Evolutionary conservation across 495 filamentous ascomycete species (phyloP).

Genomic region (Lepidopterella palustris): DNA sequence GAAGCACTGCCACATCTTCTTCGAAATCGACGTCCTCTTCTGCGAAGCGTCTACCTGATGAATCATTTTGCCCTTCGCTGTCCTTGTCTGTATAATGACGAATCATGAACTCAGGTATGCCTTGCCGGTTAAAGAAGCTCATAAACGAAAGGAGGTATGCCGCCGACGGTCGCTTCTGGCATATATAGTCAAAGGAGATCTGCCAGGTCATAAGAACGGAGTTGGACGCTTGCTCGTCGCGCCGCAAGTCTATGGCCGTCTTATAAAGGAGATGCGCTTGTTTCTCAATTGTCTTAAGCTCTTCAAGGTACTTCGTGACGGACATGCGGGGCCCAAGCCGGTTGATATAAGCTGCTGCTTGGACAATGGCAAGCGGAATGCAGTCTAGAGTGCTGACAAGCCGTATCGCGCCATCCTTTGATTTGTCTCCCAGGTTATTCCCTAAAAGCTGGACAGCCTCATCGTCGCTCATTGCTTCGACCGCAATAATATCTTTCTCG

Average conservation of each 20-base stretch:
- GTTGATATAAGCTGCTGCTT: constrained; percentile 24
- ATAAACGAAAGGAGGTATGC: constrained; percentile 25
- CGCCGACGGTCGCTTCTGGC: constrained; percentile 20
- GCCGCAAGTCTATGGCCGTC: constrained; percentile 34
- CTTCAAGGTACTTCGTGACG: constrained; percentile 34
- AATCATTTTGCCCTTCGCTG: constrained; percentile 7
- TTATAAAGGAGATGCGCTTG: constrained; percentile 37
- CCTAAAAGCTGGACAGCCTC: constrained; percentile 9
- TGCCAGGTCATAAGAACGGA: constrained; percentile 39
- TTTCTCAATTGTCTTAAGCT: constrained; percentile 37
- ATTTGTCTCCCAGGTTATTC: constrained; percentile 24
- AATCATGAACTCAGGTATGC: constrained; percentile 25
- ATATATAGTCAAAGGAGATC: constrained; percentile 45
- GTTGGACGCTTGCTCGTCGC: constrained; percentile 41
- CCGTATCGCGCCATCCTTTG: constrained; percentile 11
- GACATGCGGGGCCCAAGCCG: constrained; percentile 25
- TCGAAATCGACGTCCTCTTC: constrained; percentile 12
- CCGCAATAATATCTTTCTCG: constrained; percentile 11
- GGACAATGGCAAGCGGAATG: constrained; percentile 24
- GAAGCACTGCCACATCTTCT: constrained; percentile 11
- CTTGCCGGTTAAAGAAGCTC: constrained; percentile 26
- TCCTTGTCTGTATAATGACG: constrained; percentile 17
- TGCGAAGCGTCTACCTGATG: neutral
- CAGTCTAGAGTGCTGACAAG: constrained; percentile 17
- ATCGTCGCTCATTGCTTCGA: constrained; percentile 8